These are phyloP conservation scores for Calonectria hongkongensis DNA, from an alignment of 2,329 filamentous ascomycete species.

Conservation along the genomic window DNA sequence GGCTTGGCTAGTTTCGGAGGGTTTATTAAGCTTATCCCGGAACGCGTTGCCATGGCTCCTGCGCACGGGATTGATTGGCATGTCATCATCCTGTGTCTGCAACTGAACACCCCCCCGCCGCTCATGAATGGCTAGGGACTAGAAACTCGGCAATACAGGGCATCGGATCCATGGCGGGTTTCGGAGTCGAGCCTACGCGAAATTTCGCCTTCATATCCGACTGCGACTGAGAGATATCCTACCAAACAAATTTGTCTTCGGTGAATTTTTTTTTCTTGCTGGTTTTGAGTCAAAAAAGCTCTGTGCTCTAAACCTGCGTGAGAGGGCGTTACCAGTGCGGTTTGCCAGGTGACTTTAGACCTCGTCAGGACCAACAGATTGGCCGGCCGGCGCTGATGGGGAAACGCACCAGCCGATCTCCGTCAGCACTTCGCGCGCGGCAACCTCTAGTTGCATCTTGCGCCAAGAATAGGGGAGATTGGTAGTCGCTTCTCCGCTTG, in stretches of 20 bases:
- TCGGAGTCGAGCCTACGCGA: constrained; percentile 2
- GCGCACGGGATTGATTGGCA: too few relatives aligned
- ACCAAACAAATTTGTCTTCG: neutral
- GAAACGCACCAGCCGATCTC: constrained; percentile 3
- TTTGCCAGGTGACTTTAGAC: neutral
- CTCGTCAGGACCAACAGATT: neutral
- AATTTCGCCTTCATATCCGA: neutral
- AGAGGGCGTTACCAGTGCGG: neutral
- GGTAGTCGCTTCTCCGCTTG: neutral
- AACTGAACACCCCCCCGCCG: too few relatives aligned
- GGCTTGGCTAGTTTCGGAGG: too few relatives aligned
- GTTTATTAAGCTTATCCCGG: too few relatives aligned
- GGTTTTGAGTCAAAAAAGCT: too few relatives aligned
- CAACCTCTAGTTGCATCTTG: constrained; percentile 11
- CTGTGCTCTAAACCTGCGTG: too few relatives aligned
- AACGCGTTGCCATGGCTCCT: too few relatives aligned
- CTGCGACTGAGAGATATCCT: neutral
- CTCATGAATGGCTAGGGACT: too few relatives aligned
- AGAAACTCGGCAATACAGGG: constrained; percentile 36
- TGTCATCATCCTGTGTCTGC: too few relatives aligned
- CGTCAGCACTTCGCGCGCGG: constrained; percentile 15
- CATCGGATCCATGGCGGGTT: constrained; percentile 42
- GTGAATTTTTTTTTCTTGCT: neutral
- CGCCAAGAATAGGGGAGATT: constrained; percentile 1
- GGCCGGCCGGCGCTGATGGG: neutral